A percentile compares a stretch with the other conserved stretches of the same genome.
Evolutionary conservation across 2,329 filamentous ascomycete genomes (phyloP).

Genomic region (Leptographium procerum): DNA sequence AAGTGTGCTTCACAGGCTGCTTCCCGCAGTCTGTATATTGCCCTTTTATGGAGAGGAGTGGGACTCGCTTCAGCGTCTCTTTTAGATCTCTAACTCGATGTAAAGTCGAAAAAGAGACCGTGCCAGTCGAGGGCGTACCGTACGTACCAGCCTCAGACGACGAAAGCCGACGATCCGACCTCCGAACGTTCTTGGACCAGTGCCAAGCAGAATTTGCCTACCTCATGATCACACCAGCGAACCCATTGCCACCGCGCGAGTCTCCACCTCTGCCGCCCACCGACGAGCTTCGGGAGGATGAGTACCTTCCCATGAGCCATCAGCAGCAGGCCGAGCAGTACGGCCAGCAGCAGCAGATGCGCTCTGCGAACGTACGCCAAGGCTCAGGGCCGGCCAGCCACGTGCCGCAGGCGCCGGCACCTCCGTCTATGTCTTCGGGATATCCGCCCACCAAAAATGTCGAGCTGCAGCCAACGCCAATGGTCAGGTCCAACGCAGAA

Average conservation of each 20-base stretch:
- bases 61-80: neutral
- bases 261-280: constrained; percentile 43
- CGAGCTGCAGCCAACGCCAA: constrained; percentile 34
- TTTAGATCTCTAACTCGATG: neutral
- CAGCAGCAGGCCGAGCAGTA: constrained; percentile 39
- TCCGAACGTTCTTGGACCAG: constrained; percentile 52
- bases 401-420: constrained; percentile 37
- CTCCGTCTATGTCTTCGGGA: constrained; percentile 15
- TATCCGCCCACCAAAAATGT: constrained; percentile 21
- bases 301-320: constrained; percentile 32
- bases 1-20: neutral
- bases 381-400: constrained; percentile 39
- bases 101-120: constrained; percentile 29
- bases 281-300: constrained; percentile 46
- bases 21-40: neutral
- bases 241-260: constrained; percentile 53
- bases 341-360: constrained; percentile 23
- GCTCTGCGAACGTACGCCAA: constrained; percentile 27
- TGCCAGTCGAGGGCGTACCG: constrained; percentile 33
- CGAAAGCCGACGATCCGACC: constrained; percentile 37
- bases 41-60: too few species aligned
- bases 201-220: constrained; percentile 57
- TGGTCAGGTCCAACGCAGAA: constrained; percentile 42
- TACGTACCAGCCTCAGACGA: constrained; percentile 36
- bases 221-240: constrained; percentile 55